Conservation (phyloP, 331 rosid genomes). For the Dryas integrifolia region DNA sequence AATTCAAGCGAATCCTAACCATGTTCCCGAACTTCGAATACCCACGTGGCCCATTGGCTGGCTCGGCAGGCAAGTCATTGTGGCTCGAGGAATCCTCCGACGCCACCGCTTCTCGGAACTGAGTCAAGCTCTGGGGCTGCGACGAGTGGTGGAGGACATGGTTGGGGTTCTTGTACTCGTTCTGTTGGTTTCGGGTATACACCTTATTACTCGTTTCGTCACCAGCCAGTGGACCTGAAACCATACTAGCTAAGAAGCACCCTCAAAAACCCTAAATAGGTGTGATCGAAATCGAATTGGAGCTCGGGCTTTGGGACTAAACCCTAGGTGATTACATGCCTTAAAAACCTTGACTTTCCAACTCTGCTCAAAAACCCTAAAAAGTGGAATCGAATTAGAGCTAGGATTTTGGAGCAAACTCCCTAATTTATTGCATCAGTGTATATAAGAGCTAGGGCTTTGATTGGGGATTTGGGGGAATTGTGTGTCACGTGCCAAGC, state of each 20-base stretch:
- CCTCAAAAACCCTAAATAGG: neutral
- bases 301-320: slow-evolving; percentile 4
- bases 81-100: slow-evolving; percentile 29
- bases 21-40: slow-evolving; percentile 33
- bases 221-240: slow-evolving; percentile 37
- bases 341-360: slow-evolving; percentile 7
- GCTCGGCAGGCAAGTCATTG: slow-evolving; percentile 20
- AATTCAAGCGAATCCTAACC: slow-evolving; percentile 37
- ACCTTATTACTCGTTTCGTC: slow-evolving; percentile 28
- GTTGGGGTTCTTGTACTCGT: slow-evolving; percentile 23
- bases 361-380: neutral
- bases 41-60: slow-evolving; percentile 22
- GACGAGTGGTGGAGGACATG: slow-evolving; percentile 23
- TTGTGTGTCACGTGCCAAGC: neutral
- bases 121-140: slow-evolving; percentile 11
- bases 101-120: slow-evolving; percentile 16
- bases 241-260: slow-evolving; percentile 27
- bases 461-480: neutral
- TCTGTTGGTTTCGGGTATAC: slow-evolving; percentile 21
- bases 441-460: neutral
- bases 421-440: no score
- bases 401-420: slow-evolving; percentile 14
- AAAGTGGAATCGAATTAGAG: neutral
- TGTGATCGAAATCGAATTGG: neutral
- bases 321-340: neutral